Base-by-base conservation (phyloP, 441 rosid genomes). In the Corymbia citriodora region DNA sequence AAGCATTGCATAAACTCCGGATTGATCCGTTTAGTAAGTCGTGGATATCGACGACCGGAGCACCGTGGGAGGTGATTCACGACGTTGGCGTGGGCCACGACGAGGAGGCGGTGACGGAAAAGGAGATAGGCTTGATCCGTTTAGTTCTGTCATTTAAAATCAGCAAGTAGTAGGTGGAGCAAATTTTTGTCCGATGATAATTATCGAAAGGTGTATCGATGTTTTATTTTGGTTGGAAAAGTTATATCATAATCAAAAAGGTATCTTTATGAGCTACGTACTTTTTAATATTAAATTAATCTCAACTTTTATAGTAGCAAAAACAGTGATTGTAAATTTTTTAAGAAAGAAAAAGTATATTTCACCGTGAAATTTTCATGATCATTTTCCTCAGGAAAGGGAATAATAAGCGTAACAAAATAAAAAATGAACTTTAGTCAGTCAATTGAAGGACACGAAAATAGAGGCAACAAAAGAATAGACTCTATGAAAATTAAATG, bases 1-100 rank as follows among this genome's bases (percentile, higher is more conserved):
- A 0, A 1, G 7, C 0, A 1, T 65, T 15, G 17, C 1, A 65
- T 65, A n/a, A n/a, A n/a, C 40, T 65, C 19, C 0, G 17, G 3
- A 65, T n/a, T 2, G n/a, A n/a, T 2, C 2, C 16, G 2, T 65
- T 15, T 11, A 15, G n/a, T n/a, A 2, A 65, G 74, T 65, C 10
- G 8, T 29, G 16, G 31, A 0, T 13, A n/a, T 9, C n/a, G 5
- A n/a, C 10, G 21, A 16, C 74, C 21, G 6, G 11, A 65, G 40
- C 21, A n/a, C 74, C 4, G 31, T n/a, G 36, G 36, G 72, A 14
- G 74, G 21, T 31, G 40, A 68, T 68, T 16, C 6, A 16, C 21
- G 63, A 9, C 1, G 29, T n/a, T 57, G 3, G 63, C 63, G 21
- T 59, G 23, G 13, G 63, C 63, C 63, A 59, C 29, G 63, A 21